Percentiles rank a stretch among this genome's conserved stretches.
Conservation (phyloP, 306 rosid genomes). For the Acmispon strigosus region DNA sequence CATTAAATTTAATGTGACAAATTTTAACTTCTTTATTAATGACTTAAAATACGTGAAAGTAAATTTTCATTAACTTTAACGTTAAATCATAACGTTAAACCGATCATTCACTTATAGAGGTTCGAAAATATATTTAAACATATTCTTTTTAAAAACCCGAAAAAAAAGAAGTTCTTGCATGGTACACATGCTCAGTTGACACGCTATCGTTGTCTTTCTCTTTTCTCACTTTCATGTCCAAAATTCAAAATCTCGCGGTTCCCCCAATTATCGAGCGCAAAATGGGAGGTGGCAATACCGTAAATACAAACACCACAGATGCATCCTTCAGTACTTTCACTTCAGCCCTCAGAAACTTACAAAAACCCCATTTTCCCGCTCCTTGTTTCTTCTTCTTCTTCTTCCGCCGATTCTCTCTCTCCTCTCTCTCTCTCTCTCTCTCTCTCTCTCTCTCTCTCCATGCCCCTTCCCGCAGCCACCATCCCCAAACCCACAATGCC, state of each 20-base stretch:
- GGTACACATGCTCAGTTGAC: no score
- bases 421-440: background rate
- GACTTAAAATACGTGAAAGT: no score
- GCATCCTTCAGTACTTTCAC: background rate
- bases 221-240: no score
- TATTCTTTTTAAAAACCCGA: no score
- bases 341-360: background rate
- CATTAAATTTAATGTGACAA: no score
- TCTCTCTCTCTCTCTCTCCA: background rate
- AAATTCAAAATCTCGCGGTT: slow-evolving; percentile 13
- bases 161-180: no score
- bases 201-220: no score
- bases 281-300: background rate
- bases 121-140: no score
- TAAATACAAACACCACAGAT: background rate
- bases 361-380: slow-evolving; percentile 28
- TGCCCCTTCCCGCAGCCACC: background rate
- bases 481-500: slow-evolving; percentile 41
- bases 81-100: no score
- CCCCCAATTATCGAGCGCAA: background rate
- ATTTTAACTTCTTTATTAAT: no score
- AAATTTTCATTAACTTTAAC: no score
- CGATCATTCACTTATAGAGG: no score
- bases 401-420: background rate
- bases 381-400: background rate